These are phyloP conservation scores for Apophysomyces ossiformis DNA, from an alignment of 371 early-diverging fungal genomes.

Conservation along the genomic window DNA sequence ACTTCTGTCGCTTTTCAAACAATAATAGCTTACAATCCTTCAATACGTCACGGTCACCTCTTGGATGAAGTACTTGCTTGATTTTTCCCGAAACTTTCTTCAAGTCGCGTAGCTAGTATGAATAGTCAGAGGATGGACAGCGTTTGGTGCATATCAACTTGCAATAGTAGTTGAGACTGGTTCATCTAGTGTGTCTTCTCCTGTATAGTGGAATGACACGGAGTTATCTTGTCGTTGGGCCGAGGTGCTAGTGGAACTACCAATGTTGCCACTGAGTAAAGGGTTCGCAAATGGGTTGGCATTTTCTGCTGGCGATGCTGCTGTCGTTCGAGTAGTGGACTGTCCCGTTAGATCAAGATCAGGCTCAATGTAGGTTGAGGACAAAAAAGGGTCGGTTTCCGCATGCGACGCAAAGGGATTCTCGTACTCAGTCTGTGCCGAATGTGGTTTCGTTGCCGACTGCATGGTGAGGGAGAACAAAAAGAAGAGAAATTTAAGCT, in stretches of 20 bases:
- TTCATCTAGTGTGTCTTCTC: slow-evolving; percentile 87
- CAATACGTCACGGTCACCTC: slow-evolving; percentile 67
- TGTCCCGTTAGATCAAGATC: slow-evolving; percentile 44
- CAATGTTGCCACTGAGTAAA: slow-evolving; percentile 20
- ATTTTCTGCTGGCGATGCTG: slow-evolving; percentile 14
- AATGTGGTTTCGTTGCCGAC: not conserved
- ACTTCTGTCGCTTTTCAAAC: slow-evolving; percentile 17
- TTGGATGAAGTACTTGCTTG: slow-evolving; percentile 75
- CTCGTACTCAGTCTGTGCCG: slow-evolving; percentile 18
- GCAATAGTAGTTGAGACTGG: slow-evolving; percentile 85
- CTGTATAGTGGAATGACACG: slow-evolving; percentile 17
- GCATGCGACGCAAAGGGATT: slow-evolving; percentile 24
- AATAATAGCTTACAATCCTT: slow-evolving; percentile 69
- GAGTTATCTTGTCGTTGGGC: slow-evolving; percentile 15
- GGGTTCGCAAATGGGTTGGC: slow-evolving; percentile 18
- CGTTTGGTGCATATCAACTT: slow-evolving; percentile 25
- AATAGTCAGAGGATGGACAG: too few species aligned
- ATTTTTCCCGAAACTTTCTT: slow-evolving; percentile 73
- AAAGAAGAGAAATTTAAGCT: not conserved
- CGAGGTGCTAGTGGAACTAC: slow-evolving; percentile 12
- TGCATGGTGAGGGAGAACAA: not conserved
- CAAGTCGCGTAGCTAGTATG: slow-evolving; percentile 76
- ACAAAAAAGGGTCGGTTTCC: slow-evolving; percentile 16
- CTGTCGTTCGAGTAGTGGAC: slow-evolving; percentile 26
- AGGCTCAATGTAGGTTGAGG: slow-evolving; percentile 28